Evolutionary conservation across 73 alveolate species (phyloP).

Genomic region (Blepharisma stoltei): DNA sequence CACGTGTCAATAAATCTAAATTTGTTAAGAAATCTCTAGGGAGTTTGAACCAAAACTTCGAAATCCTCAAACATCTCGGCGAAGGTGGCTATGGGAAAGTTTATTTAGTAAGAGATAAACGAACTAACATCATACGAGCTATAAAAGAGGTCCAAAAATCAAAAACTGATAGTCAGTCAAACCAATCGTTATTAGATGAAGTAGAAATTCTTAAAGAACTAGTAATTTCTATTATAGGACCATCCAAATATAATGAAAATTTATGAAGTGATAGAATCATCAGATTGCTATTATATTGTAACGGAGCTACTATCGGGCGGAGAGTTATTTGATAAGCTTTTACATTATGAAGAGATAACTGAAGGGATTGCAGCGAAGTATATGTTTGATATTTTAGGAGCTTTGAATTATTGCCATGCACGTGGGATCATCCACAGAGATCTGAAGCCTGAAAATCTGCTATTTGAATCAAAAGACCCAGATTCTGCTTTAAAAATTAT

Average conservation of each 20-base stretch:
- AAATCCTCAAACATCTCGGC: slow-evolving; percentile 32
- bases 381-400: slow-evolving; percentile 22
- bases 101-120: slow-evolving; percentile 12
- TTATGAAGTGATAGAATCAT: slow-evolving; percentile 68
- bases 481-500: slow-evolving; percentile 14
- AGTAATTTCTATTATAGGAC: slow-evolving; percentile 26
- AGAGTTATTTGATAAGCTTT: slow-evolving; percentile 45
- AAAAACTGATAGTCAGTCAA: not conserved
- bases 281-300: slow-evolving; percentile 60
- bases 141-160: not conserved
- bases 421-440: slow-evolving; percentile 44
- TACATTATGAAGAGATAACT: not conserved
- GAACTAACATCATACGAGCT: not conserved
- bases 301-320: slow-evolving; percentile 72
- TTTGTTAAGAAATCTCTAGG: too few species aligned
- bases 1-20: too few species aligned
- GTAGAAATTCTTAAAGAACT: not conserved
- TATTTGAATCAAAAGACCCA: slow-evolving; percentile 16
- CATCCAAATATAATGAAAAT: slow-evolving; percentile 79
- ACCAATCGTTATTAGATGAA: not conserved
- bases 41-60: slow-evolving; percentile 46
- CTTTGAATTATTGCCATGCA: slow-evolving; percentile 36
- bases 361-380: slow-evolving; percentile 36
- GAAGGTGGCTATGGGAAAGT: slow-evolving; percentile 12
- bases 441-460: slow-evolving; percentile 46